phyloP scores from a whole-genome alignment of 2,329 filamentous ascomycete species.

The Stromatinia cepivora region DNA sequence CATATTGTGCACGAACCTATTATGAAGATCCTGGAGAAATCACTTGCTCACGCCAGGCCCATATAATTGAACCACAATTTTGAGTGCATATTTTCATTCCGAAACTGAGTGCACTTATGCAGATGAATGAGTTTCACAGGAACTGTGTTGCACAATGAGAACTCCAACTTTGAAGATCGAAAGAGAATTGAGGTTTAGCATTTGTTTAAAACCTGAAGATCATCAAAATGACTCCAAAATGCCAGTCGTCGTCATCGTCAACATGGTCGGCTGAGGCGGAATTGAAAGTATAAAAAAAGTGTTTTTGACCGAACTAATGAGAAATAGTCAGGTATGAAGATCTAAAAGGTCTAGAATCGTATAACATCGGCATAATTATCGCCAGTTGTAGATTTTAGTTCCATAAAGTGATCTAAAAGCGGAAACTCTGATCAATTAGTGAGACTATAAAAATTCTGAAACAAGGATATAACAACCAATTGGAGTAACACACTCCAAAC shows the following conservation, averaged over 20 bases:
- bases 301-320: background rate
- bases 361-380: background rate
- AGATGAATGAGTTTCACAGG: slow-evolving; percentile 11
- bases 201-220: background rate
- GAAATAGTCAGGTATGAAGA: background rate
- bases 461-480: slow-evolving; percentile 6
- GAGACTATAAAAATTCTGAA: background rate
- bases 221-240: background rate
- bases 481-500: background rate
- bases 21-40: slow-evolving; percentile 7
- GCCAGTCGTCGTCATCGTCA: background rate
- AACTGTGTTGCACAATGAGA: background rate
- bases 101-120: slow-evolving; percentile 7
- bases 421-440: slow-evolving; percentile 3
- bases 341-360: slow-evolving; percentile 5
- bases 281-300: background rate
- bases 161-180: slow-evolving; percentile 1
- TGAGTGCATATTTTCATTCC: slow-evolving; percentile 1
- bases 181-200: background rate
- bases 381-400: background rate
- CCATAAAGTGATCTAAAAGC: background rate
- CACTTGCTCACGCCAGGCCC: slow-evolving; percentile 17
- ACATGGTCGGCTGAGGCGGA: background rate
- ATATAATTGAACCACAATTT: background rate
- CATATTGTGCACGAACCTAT: slow-evolving; percentile 1